These are phyloP conservation scores for Berberis thunbergii DNA, from an alignment of 164 flowering plant species.

Conservation along the genomic window DNA sequence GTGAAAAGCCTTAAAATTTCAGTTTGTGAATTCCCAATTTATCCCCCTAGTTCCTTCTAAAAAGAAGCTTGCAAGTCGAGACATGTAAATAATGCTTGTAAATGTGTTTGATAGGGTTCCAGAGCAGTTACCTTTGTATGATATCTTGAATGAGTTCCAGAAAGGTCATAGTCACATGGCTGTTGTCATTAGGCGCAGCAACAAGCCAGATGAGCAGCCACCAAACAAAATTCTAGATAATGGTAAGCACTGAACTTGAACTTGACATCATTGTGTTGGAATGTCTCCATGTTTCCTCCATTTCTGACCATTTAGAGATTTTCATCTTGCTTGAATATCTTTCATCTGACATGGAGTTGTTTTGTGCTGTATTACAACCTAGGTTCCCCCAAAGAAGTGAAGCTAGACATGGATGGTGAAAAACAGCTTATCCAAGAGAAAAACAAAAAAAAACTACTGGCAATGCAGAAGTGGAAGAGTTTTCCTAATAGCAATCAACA, in stretches of 20 bases:
- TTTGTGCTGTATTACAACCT: constrained; percentile 1
- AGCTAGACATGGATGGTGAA: constrained; percentile 56
- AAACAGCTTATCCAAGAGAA: constrained; percentile 34
- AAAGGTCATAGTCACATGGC: constrained; percentile 99
- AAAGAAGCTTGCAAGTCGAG: neutral
- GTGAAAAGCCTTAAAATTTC: too few species aligned
- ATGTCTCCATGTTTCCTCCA: neutral
- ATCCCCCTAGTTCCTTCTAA: neutral
- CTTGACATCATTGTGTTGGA: neutral
- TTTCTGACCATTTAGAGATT: neutral
- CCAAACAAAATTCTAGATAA: constrained; percentile 18
- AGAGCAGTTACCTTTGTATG: constrained; percentile 73
- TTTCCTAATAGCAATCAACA: constrained; percentile 40
- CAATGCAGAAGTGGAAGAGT: constrained; percentile 62
- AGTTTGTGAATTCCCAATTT: neutral
- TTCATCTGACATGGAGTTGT: neutral
- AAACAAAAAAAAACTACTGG: constrained; percentile 36
- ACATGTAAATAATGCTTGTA: neutral
- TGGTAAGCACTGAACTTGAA: constrained; percentile 21
- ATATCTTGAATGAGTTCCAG: constrained; percentile 94
- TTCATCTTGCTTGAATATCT: neutral
- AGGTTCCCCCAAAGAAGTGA: constrained; percentile 48
- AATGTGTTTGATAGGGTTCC: constrained; percentile 47
- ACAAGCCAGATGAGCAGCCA: constrained; percentile 20
- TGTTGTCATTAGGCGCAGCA: constrained; percentile 49